Evolutionary conservation across 441 rosid species (phyloP), one percentile per base, ranked within the genome.

Genomic region (Adansonia rubrostipa): DNA sequence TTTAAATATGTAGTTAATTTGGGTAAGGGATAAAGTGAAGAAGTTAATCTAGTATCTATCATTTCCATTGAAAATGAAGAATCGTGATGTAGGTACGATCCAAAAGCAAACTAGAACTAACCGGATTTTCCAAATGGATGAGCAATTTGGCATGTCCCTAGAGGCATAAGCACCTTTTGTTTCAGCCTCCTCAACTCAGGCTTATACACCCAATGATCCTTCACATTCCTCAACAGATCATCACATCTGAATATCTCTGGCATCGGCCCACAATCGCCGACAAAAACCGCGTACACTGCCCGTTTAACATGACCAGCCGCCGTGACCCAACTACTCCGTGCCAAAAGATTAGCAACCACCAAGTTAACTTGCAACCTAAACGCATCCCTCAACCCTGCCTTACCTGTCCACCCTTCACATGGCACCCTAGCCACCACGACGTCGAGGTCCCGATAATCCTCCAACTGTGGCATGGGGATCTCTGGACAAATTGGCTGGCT

Each of bases 191-290:
- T 77, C 10, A 82, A 36, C 6, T 91, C 89, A 22, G 97, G 94
- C 73, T 79, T 84, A 60, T 93, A 93, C 58, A 92, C 86, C 97
- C 92, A 81, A 66, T 88, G 86, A 9, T 88, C 86, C 5, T 85
- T 91, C n/a, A 71, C 86, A 70, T 62, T 89, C 76, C 83, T 84
- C 78, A 90, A 67, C 77, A 90, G 67, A 73, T 93, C 97, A 44
- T 92, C 92, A 13, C 97, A 92, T 69, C 96, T 54, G 63, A 95
- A 93, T 0, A 93, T 82, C 82, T 93, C 99, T 66, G 83, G 80
- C 97, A 95, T 91, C 3, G 99, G 94, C 42, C 89, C 94, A 67
- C 97, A 93, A 0, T 92, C 92, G 3, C 97, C 96, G 3, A 85
- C 33, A 54, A 95, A 88, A 45, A 93, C 90, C 36, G 80, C 87